Evolutionary conservation across 129 eudicot species (phyloP).

Genomic region (Dittrichia graveolens): DNA sequence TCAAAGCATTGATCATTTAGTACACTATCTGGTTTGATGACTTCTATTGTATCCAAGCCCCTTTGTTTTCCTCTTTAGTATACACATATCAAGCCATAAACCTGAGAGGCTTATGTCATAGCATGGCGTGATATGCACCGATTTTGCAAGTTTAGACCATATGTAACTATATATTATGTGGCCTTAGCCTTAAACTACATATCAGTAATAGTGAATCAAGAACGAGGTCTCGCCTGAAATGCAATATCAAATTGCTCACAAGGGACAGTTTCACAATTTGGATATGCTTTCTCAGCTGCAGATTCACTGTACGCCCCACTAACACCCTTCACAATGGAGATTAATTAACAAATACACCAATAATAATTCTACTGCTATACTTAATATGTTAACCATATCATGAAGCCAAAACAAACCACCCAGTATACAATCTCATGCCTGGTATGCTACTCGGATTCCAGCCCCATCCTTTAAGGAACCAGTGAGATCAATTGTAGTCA

Average conservation of each 20-base stretch:
- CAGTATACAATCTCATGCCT: constrained; percentile 48
- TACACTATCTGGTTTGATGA: neutral
- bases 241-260: constrained; percentile 93
- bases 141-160: too few relatives aligned
- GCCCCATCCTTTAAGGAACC: constrained; percentile 50
- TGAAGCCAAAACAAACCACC: constrained; percentile 19
- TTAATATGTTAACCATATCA: neutral
- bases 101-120: too few relatives aligned
- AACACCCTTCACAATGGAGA: constrained; percentile 57
- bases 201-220: constrained; percentile 10
- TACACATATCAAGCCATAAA: too few relatives aligned
- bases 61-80: too few relatives aligned
- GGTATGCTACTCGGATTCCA: constrained; percentile 83
- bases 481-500: constrained; percentile 51
- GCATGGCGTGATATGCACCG: too few relatives aligned
- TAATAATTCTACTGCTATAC: neutral
- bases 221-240: constrained; percentile 54
- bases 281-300: constrained; percentile 88
- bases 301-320: constrained; percentile 90
- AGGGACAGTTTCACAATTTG: constrained; percentile 83
- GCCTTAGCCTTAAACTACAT: too few relatives aligned
- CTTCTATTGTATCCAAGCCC: neutral
- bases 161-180: neutral
- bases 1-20: neutral
- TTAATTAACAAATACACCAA: neutral